phyloP scores from a whole-genome alignment of 169 alveolate genomes.

The Cyclospora cayetanensis region DNA sequence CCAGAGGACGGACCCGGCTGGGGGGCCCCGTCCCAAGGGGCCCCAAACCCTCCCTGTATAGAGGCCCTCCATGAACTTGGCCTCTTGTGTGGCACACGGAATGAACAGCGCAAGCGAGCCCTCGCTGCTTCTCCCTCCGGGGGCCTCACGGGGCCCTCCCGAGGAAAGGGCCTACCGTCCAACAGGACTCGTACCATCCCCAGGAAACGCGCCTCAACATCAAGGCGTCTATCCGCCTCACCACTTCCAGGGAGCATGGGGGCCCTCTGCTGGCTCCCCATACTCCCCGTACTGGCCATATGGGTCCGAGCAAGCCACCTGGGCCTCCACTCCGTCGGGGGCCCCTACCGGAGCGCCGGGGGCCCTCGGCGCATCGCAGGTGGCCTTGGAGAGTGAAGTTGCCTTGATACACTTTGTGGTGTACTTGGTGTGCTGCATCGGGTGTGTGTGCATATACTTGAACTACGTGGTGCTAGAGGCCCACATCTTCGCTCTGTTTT shows the following conservation, averaged over 20 bases:
- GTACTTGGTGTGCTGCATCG: slow-evolving; percentile 74
- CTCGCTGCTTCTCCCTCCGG: no score
- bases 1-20: no score
- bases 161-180: no score
- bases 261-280: slow-evolving; percentile 10
- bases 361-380: slow-evolving; percentile 8
- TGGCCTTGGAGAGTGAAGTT: slow-evolving; percentile 75
- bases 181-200: no score
- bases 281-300: background rate
- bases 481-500: slow-evolving; percentile 75
- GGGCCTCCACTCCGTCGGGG: background rate
- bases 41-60: slow-evolving; percentile 10
- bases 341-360: background rate
- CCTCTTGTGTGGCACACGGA: no score
- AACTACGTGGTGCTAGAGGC: slow-evolving; percentile 76
- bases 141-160: no score
- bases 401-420: slow-evolving; percentile 79
- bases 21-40: no score
- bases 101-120: no score
- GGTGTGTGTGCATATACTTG: slow-evolving; percentile 75
- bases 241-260: background rate
- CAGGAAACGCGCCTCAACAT: no score
- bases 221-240: no score
- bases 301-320: background rate
- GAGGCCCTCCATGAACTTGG: no score